phyloP scores from a whole-genome alignment of 2,329 filamentous ascomycete species.

The Rutstroemia sydowiana region DNA sequence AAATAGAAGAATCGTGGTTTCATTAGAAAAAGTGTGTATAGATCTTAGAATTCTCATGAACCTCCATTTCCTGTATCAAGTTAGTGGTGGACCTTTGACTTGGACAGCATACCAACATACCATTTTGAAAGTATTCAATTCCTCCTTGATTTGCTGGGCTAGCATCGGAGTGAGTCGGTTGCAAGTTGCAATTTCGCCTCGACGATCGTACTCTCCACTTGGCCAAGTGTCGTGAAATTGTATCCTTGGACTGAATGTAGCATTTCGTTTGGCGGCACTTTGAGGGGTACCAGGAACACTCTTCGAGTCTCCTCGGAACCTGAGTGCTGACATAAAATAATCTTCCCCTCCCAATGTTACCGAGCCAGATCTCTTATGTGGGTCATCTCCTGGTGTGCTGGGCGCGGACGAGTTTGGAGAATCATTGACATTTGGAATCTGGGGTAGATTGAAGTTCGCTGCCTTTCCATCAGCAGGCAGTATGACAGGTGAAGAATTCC shows the following conservation, averaged over 20 bases:
- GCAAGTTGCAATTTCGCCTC: slow-evolving; percentile 94
- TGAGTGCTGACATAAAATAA: slow-evolving; percentile 76
- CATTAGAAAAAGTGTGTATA: slow-evolving; percentile 99
- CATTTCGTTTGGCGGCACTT: slow-evolving; percentile 49
- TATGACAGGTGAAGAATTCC: slow-evolving; percentile 61
- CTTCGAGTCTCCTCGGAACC: slow-evolving; percentile 68
- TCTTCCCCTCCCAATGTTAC: slow-evolving; percentile 71
- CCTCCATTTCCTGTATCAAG: slow-evolving; percentile 86
- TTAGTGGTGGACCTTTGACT: slow-evolving; percentile 33
- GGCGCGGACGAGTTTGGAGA: slow-evolving; percentile 81
- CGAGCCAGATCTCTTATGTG: slow-evolving; percentile 60
- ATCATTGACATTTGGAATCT: slow-evolving; percentile 57
- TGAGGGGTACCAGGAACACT: slow-evolving; percentile 75
- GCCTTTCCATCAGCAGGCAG: slow-evolving; percentile 50
- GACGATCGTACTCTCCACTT: slow-evolving; percentile 87
- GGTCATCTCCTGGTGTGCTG: slow-evolving; percentile 78
- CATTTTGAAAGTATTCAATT: slow-evolving; percentile 99
- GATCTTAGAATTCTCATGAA: slow-evolving; percentile 96
- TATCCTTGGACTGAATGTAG: slow-evolving; percentile 83
- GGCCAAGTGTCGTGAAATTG: slow-evolving; percentile 97
- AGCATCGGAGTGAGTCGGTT: slow-evolving; percentile 95
- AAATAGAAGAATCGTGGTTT: slow-evolving; percentile 29
- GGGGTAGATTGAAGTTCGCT: slow-evolving; percentile 49
- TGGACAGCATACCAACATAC: slow-evolving; percentile 42
- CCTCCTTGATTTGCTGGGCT: slow-evolving; percentile 98